Base-by-base conservation (phyloP, 257 asterid species). In the Haberlea rhodopensis region DNA sequence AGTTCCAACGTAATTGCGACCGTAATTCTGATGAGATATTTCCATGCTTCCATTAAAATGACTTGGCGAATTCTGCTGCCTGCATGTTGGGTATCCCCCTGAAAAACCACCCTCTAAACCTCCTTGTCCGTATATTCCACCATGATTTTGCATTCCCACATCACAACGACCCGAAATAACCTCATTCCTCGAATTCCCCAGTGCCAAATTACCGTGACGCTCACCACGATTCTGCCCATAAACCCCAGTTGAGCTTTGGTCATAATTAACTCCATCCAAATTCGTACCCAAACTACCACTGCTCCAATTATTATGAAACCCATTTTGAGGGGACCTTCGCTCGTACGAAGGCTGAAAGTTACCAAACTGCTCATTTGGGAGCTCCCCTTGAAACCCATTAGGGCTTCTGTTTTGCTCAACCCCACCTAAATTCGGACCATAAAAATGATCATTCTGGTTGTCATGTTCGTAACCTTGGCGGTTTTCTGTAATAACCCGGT, bases 301-400 rank as follows among this genome's bases (percentile, higher is more conserved):
- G 5, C n/a, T 51, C 25, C 56, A 37, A 37, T 37, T 1, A 37
- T 8, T 37, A 37, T 3, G 46, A 11, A 13, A 37, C 16, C 46
- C 46, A 37, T 37, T 37, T 37, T 37, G 46, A 13, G 46, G n/a
- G 46, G 1, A 2, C 8, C 8, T 32, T 7, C 43, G 43, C 43
- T 2, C 46, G 46, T 37, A 13, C 10, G 46, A 37, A 11, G 46
- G 46, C 3, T 9, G 46, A 37, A 62, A 68, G 20, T 60, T 48
- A 19, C 62, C 57, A 64, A 53, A 31, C 43, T 52, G 26, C 22
- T 53, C 70, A 64, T 53, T 60, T 11, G 27, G 27, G 63, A 11
- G 51, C 52, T 77, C 76, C 54, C 63, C 83, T 78, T 75, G 62
- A 73, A 71, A 79, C 75, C 79, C 48, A 31, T 10, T 59, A 62